Evolutionary conservation across 2,329 filamentous ascomycete genomes (phyloP).

Genomic region (Aureobasidium sp.): DNA sequence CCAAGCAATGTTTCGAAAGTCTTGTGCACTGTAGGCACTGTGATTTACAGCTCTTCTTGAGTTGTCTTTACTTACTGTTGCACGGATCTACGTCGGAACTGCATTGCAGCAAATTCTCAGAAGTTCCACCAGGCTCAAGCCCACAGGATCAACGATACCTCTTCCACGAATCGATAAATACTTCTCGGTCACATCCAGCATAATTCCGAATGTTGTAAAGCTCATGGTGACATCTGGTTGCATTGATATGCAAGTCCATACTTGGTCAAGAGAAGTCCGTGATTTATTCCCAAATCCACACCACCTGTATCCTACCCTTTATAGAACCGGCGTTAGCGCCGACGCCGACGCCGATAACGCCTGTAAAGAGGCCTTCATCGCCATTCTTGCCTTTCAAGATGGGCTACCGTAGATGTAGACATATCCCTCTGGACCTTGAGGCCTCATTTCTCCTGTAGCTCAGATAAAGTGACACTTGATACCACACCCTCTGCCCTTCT

Average conservation of each 20-base stretch:
- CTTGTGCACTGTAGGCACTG: background rate
- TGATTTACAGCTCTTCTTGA: fast-evolving
- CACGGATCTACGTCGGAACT: too few species aligned
- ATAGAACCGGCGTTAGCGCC: background rate
- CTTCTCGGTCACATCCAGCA: background rate
- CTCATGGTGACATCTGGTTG: background rate
- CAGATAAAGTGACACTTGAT: background rate
- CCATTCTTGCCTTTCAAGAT: background rate
- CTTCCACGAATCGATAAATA: background rate
- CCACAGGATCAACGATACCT: background rate
- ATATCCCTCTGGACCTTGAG: background rate
- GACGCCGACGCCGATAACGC: background rate
- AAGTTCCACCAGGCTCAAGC: background rate
- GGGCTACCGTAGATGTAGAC: background rate
- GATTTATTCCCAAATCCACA: background rate
- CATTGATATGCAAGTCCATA: background rate
- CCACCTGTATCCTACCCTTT: background rate
- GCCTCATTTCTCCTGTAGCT: background rate
- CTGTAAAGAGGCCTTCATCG: background rate
- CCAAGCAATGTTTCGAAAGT: too few species aligned
- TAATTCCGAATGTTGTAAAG: background rate
- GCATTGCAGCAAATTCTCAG: background rate
- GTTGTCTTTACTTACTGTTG: background rate
- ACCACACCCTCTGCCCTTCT: background rate
- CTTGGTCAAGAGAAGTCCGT: background rate